phyloP scores from a whole-genome alignment of 371 early-diverging fungal genomes.

The Entomophthora muscae region DNA sequence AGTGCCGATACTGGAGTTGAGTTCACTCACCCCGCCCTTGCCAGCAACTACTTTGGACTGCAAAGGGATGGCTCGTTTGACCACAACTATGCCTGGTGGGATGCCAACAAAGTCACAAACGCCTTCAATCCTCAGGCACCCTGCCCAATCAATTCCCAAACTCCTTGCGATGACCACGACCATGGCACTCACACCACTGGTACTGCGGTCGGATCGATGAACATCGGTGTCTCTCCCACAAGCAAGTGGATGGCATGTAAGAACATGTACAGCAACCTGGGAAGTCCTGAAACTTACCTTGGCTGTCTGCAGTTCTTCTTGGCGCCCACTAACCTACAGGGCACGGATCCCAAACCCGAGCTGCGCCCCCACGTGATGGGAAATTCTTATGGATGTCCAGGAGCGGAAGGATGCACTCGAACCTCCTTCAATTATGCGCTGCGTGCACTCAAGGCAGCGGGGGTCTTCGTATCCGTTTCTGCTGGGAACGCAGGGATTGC shows the following conservation, averaged over 20 bases:
- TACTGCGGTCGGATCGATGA: too few relatives aligned
- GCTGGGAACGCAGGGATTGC: not conserved
- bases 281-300: too few relatives aligned
- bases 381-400: not conserved
- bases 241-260: not conserved
- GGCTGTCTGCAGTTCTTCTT: too few relatives aligned
- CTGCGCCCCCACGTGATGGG: not conserved
- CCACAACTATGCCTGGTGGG: constrained; percentile 7
- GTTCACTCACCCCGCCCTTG: constrained; percentile 49
- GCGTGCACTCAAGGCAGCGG: not conserved
- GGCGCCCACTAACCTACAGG: too few relatives aligned
- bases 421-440: too few relatives aligned
- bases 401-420: not conserved
- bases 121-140: too few relatives aligned
- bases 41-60: constrained; percentile 18
- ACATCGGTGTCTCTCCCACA: not conserved
- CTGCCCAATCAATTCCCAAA: not conserved
- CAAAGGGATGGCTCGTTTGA: too few relatives aligned
- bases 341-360: not conserved
- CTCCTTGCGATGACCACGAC: constrained; percentile 2
- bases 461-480: not conserved
- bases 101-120: too few relatives aligned
- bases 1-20: constrained; percentile 36
- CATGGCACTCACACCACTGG: too few relatives aligned
- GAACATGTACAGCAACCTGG: too few relatives aligned